These are phyloP conservation scores for Colletotrichum navitas DNA, from an alignment of 2,329 filamentous ascomycete genomes.

Conservation along the genomic window DNA sequence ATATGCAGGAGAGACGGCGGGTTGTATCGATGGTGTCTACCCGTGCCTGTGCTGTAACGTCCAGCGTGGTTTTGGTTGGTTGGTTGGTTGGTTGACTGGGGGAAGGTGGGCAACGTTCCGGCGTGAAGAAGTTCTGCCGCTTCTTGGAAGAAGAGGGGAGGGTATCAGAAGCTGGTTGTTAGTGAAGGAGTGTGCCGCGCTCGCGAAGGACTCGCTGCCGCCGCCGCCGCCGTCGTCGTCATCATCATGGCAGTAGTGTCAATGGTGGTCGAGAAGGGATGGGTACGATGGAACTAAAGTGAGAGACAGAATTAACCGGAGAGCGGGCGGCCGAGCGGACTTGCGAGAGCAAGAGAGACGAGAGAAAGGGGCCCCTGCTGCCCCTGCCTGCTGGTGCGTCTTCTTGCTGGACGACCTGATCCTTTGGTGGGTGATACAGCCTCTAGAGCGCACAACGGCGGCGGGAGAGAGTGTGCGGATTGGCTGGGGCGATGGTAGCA, in stretches of 20 bases:
- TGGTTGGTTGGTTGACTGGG: background rate
- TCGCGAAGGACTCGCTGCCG: background rate
- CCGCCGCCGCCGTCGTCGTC: background rate
- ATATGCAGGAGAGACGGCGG: constrained; percentile 15
- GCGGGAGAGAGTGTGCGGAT: constrained; percentile 36
- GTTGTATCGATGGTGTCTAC: constrained; percentile 8
- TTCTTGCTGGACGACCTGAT: constrained; percentile 31
- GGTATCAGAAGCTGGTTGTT: constrained; percentile 2
- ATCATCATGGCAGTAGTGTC: background rate
- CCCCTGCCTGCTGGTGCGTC: constrained; percentile 27
- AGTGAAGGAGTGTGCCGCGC: constrained; percentile 21
- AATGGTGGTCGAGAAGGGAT: constrained; percentile 6
- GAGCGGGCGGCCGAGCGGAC: constrained; percentile 12
- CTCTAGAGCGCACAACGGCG: constrained; percentile 37
- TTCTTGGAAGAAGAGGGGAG: background rate
- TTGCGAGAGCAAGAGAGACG: constrained; percentile 31
- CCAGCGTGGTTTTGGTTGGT: background rate
- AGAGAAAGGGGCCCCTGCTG: constrained; percentile 39
- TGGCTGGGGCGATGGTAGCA: constrained; percentile 27
- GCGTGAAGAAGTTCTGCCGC: constrained; percentile 8
- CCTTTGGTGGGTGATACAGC: constrained; percentile 40
- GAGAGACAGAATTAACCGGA: constrained; percentile 27
- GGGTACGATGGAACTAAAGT: constrained; percentile 13
- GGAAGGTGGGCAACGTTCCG: background rate
- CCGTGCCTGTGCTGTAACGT: constrained; percentile 15